phyloP scores from a whole-genome alignment of 441 rosid species.

The Raphanus hybrid region DNA sequence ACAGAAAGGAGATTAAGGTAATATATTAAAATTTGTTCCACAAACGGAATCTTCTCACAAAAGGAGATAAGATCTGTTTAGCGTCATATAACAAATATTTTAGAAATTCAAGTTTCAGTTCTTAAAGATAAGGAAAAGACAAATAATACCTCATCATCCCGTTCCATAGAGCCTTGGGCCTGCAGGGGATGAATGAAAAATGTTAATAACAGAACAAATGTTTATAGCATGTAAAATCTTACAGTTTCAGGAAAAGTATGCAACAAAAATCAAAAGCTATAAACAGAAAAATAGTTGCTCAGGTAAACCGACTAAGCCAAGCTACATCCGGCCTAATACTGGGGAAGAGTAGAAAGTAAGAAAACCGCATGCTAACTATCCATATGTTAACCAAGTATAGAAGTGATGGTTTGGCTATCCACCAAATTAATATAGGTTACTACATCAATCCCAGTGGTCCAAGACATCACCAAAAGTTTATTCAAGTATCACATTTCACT shows the following conservation, averaged over 20 bases:
- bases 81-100: constrained; percentile 15
- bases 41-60: neutral
- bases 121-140: constrained; percentile 21
- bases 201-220: constrained; percentile 1
- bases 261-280: constrained; percentile 9
- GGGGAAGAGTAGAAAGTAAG: constrained; percentile 18
- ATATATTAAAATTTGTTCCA: neutral
- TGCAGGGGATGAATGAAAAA: constrained; percentile 47
- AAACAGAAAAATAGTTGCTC: neutral
- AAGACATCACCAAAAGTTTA: neutral
- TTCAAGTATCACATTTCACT: constrained; percentile 7
- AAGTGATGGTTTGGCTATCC: constrained; percentile 12
- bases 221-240: neutral
- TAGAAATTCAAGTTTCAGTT: constrained; percentile 14
- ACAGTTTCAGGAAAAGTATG: constrained; percentile 16
- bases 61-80: constrained; percentile 12
- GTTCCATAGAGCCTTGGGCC: constrained; percentile 80
- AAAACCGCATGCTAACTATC: constrained; percentile 22
- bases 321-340: constrained; percentile 21
- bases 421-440: constrained; percentile 9
- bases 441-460: constrained; percentile 2
- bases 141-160: constrained; percentile 88
- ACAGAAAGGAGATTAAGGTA: neutral
- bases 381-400: constrained; percentile 5
- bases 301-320: constrained; percentile 10